These are phyloP conservation scores for Acmispon strigosus DNA, from an alignment of 306 rosid genomes.

Conservation along the genomic window DNA sequence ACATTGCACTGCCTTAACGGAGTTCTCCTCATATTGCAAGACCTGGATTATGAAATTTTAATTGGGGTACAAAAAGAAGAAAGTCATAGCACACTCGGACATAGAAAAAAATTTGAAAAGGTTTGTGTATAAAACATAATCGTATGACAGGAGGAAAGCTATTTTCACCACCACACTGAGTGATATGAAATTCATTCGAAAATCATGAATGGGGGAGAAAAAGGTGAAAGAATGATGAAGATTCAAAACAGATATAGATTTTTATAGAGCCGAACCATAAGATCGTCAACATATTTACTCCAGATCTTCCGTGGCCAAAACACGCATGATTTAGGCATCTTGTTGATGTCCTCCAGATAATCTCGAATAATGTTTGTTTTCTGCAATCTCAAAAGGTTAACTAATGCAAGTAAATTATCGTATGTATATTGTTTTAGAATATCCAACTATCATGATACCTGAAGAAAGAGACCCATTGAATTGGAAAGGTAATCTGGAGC, in stretches of 20 bases:
- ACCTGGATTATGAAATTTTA: conserved; percentile 44
- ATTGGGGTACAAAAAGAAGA: conserved; percentile 5
- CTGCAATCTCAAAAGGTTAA: conserved; percentile 43
- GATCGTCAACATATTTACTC: conserved; percentile 86
- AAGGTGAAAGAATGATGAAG: background rate
- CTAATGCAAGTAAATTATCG: conserved; percentile 8
- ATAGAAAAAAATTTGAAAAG: background rate
- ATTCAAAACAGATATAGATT: conserved; percentile 12
- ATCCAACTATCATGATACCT: conserved; percentile 46
- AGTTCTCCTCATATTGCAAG: conserved; percentile 69
- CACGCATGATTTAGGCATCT: conserved; percentile 97
- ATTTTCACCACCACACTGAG: conserved; percentile 11
- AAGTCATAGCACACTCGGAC: background rate
- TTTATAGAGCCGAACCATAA: conserved; percentile 58
- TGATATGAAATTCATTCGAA: background rate
- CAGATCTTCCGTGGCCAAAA: conserved; percentile 97
- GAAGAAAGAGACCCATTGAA: conserved; percentile 99
- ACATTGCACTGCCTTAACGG: conserved; percentile 86
- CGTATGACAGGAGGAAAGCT: background rate
- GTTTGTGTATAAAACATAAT: background rate
- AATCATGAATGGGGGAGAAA: background rate
- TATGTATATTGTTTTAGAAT: conserved; percentile 11
- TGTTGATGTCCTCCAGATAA: conserved; percentile 94
- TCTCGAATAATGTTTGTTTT: conserved; percentile 97
- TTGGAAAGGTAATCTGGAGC: conserved; percentile 62